Evolutionary conservation across 306 rosid genomes (phyloP), one percentile per base, ranked within the genome.

Genomic region (Vigna hirtella): DNA sequence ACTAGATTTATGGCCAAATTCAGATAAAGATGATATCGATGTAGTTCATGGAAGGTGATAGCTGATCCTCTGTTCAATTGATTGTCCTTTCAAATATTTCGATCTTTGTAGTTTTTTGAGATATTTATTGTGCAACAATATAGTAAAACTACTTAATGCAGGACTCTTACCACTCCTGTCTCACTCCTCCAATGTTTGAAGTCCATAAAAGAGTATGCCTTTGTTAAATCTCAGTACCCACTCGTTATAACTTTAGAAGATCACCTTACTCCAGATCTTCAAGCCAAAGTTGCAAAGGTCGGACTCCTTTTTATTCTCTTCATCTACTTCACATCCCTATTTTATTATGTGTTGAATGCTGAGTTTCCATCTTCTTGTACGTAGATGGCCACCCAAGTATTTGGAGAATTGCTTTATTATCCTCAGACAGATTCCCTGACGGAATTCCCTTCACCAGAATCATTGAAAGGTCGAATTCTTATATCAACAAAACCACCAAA

Each of bases 401-500:
- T 93, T 72, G 96, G 93, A 86, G 96, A 90, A 40, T 72, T 79
- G 81, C 84, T 93, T 73, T 82, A 83, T 82, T 85, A 86, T 74
- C 97, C 95, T 38, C 68, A 82, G 48, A 73, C 65, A 70, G 93
- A 82, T 24, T 48, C 80, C 78, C 56, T 82, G 72, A 79, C 13
- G 53, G 93, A 89, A 80, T 93, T 93, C 82, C 92, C 92, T 15
- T 66, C 97, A 16, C 96, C 96, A 12, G 97, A 90, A 77, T 86
- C 88, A n/a, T 64, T 93, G 83, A 89, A 87, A 86, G 50, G 82
- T 74, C 88, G 88, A 56, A 84, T 93, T 69, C 77, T 90, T 8
- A 89, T 93, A 67, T 93, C 97, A 8, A 93, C 97, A 28, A 93
- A 90, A 83, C 97, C 96, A 56, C 96, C 96, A 28, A 87, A 85